Conservation (phyloP, 2,329 filamentous ascomycete genomes). For the Emergomyces africanus region DNA sequence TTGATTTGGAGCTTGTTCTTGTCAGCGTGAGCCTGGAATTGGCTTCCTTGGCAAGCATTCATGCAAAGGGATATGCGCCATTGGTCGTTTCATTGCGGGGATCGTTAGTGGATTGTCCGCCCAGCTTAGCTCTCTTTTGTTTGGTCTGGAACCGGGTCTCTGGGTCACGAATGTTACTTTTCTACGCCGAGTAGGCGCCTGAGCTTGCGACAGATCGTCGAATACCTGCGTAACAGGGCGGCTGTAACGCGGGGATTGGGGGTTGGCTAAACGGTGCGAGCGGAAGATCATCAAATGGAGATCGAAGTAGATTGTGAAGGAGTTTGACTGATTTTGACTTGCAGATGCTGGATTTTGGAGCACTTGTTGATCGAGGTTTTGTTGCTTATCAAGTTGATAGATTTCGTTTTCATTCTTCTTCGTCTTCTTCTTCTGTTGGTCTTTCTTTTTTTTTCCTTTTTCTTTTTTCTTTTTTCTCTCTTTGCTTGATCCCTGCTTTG, state of each 20-base stretch:
- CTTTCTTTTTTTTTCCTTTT: too few relatives aligned
- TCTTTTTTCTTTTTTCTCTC: neutral
- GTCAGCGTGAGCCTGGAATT: neutral
- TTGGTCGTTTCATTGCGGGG: neutral
- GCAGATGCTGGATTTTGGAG: neutral
- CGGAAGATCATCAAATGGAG: constrained; percentile 1
- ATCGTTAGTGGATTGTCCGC: neutral
- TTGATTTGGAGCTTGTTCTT: neutral
- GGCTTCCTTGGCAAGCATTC: neutral
- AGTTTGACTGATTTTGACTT: neutral
- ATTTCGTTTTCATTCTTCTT: too few relatives aligned
- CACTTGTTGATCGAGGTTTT: neutral
- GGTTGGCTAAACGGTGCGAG: neutral
- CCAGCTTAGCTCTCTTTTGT: neutral
- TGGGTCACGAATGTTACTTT: neutral
- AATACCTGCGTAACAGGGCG: neutral
- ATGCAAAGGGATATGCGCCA: neutral
- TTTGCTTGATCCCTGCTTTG: neutral
- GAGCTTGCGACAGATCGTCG: neutral
- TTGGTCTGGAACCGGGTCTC: neutral
- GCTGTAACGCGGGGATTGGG: neutral
- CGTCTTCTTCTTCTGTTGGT: neutral
- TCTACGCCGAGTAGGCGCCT: neutral
- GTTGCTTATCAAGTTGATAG: neutral
- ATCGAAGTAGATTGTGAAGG: neutral